phyloP scores from a whole-genome alignment of 1,284 basidiomycete species.

The Hymenochaete sp. region DNA sequence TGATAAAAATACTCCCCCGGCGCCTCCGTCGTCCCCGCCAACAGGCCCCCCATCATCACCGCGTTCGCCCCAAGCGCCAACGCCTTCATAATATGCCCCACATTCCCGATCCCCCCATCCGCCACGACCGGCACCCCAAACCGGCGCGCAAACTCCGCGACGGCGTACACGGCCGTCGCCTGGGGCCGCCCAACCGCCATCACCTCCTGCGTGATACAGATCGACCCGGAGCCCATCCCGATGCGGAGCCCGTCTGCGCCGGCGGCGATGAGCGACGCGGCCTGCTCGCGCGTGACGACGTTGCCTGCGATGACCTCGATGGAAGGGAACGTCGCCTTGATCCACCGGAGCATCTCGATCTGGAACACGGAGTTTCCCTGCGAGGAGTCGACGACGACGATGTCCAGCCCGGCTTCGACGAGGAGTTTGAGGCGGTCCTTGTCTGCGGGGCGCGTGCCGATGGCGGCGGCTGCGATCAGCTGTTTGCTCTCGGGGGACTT shows the following conservation, averaged over 20 bases:
- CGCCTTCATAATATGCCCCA: slow-evolving; percentile 98
- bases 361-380: slow-evolving; percentile 96
- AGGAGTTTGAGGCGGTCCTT: slow-evolving; percentile 79
- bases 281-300: slow-evolving; percentile 96
- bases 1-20: slow-evolving; percentile 99
- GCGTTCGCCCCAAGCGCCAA: slow-evolving; percentile 88
- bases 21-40: slow-evolving; percentile 95
- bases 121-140: slow-evolving; percentile 98
- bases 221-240: slow-evolving; percentile 97
- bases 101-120: slow-evolving; percentile 95
- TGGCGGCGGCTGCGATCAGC: slow-evolving; percentile 93
- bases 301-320: slow-evolving; percentile 96
- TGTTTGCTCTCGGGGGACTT: slow-evolving; percentile 92
- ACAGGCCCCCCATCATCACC: slow-evolving; percentile 97
- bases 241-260: slow-evolving; percentile 92
- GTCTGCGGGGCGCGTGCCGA: slow-evolving; percentile 90
- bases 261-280: slow-evolving; percentile 86
- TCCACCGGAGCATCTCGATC: slow-evolving; percentile 92
- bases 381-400: slow-evolving; percentile 91
- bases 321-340: slow-evolving; percentile 78
- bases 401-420: slow-evolving; percentile 91
- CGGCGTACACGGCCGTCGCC: slow-evolving; percentile 92
- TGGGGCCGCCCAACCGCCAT: slow-evolving; percentile 99
- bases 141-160: slow-evolving; percentile 86
- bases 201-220: slow-evolving; percentile 99